A percentile compares a stretch with the other conserved stretches of the same genome.
Evolutionary conservation across 495 filamentous ascomycete species (phyloP).

Genomic region (Penicillium lagena): DNA sequence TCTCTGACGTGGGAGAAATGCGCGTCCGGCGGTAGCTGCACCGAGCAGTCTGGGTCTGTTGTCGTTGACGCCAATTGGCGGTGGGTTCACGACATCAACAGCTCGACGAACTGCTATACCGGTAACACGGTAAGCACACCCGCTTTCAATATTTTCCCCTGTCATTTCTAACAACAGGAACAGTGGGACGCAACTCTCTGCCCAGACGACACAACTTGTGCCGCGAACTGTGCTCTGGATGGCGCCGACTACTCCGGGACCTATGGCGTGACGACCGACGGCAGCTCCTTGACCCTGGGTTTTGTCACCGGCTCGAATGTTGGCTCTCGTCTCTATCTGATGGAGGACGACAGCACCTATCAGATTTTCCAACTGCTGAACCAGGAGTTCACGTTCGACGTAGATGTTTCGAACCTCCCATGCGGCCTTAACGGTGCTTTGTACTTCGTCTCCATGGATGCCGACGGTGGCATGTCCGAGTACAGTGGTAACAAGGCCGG

Average conservation of each 20-base stretch:
- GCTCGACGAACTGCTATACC: conserved; percentile 59
- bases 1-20: conserved; percentile 52
- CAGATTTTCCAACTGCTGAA: conserved; percentile 52
- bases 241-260: conserved; percentile 51
- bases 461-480: conserved; percentile 49
- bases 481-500: conserved; percentile 57
- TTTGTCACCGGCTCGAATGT: conserved; percentile 48
- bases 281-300: conserved; percentile 47
- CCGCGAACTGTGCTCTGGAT: conserved; percentile 53
- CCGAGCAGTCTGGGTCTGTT: conserved; percentile 42
- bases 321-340: conserved; percentile 56
- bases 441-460: conserved; percentile 62
- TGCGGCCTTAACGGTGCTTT: conserved; percentile 70
- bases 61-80: conserved; percentile 64
- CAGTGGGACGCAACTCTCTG: conserved; percentile 49
- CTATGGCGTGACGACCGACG: conserved; percentile 51
- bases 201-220: conserved; percentile 46
- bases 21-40: conserved; percentile 44
- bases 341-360: conserved; percentile 50
- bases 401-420: conserved; percentile 56
- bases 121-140: conserved; percentile 32
- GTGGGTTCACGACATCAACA: conserved; percentile 46
- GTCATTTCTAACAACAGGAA: neutral
- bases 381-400: conserved; percentile 63
- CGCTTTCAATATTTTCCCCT: neutral